Base-by-base conservation (phyloP, 768 basidiomycete species). In the Tubosaeta sp. region DNA sequence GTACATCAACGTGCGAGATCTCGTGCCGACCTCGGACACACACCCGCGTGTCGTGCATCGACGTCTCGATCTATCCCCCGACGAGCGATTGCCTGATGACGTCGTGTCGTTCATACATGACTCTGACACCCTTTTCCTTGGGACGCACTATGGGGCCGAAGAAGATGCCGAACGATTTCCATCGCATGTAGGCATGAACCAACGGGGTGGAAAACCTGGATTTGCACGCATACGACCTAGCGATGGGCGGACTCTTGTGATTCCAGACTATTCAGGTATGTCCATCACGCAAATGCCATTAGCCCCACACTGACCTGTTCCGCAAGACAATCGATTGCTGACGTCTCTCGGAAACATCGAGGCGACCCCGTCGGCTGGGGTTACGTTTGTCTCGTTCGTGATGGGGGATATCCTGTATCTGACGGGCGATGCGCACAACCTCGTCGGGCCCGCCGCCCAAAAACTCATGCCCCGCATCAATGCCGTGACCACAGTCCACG, bases 181-280 rank as follows among this genome's bases (percentile, higher is more conserved):
- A 0, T 83, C 84, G 1, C 84, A 85, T 58, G 58, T 84, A 7
- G 85, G 85, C 29, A 82, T 82, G 74, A 86, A 86, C 51, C 80
- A 84, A 29, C 81, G 85, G 5, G 83, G 81, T 4, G 85, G 85
- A 2, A 70, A 72, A 31, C 73, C 75, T 17, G 85, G 85, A 0
- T 85, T 84, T 59, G 70, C 81, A 1, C 81, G 84, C 12, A 76
- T 85, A 17, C 64, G 70, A 39, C 78, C 77, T 5, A 74, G 73
- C 3, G 78, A 85, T 59, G 75, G 77, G 6, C 73, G 78, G 25
- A 85, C 80, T 0, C 56, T 86, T 4, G 73, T 80, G 2, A 57
- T 86, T 13, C 85, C 85, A 2, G 83, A 87, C 58, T 85, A 75
- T 53, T 82, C 81, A 35, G 84, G 84, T 65, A 56, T 9, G 49